Percentiles rank a stretch among this genome's conserved stretches.
phyloP scores from a whole-genome alignment of 2,329 filamentous ascomycete genomes.

The Beauveria sp. region DNA sequence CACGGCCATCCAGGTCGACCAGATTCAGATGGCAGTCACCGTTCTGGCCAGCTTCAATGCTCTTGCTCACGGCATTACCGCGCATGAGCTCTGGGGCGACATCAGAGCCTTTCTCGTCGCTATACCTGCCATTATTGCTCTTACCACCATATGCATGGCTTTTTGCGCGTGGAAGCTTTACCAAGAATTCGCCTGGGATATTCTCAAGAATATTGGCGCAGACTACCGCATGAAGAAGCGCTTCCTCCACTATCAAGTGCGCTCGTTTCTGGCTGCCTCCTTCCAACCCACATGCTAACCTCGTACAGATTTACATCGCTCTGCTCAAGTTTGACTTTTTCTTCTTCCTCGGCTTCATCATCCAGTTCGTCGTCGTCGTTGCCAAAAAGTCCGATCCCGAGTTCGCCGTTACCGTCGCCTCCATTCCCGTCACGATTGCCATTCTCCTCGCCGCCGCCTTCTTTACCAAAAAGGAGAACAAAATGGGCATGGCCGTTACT shows the following conservation, averaged over 20 bases:
- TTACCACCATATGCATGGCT: slow-evolving; percentile 64
- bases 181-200: slow-evolving; percentile 98
- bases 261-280: not conserved
- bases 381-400: slow-evolving; percentile 61
- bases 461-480: slow-evolving; percentile 79
- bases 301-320: slow-evolving; percentile 81
- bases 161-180: slow-evolving; percentile 92
- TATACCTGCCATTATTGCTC: slow-evolving; percentile 74
- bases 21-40: slow-evolving; percentile 69
- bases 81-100: slow-evolving; percentile 54
- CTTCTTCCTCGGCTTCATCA: slow-evolving; percentile 98
- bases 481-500: slow-evolving; percentile 65
- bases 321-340: slow-evolving; percentile 99
- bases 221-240: slow-evolving; percentile 95
- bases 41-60: slow-evolving; percentile 38
- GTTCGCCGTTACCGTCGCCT: slow-evolving; percentile 78
- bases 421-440: slow-evolving; percentile 82
- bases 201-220: slow-evolving; percentile 97
- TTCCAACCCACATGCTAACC: slow-evolving; percentile 15
- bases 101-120: slow-evolving; percentile 74
- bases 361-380: slow-evolving; percentile 95
- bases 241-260: slow-evolving; percentile 91
- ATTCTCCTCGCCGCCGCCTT: slow-evolving; percentile 80
- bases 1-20: slow-evolving; percentile 84
- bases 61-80: slow-evolving; percentile 31